Base-by-base conservation (phyloP, 495 filamentous ascomycete genomes). In the Penicillium riverlandense region DNA sequence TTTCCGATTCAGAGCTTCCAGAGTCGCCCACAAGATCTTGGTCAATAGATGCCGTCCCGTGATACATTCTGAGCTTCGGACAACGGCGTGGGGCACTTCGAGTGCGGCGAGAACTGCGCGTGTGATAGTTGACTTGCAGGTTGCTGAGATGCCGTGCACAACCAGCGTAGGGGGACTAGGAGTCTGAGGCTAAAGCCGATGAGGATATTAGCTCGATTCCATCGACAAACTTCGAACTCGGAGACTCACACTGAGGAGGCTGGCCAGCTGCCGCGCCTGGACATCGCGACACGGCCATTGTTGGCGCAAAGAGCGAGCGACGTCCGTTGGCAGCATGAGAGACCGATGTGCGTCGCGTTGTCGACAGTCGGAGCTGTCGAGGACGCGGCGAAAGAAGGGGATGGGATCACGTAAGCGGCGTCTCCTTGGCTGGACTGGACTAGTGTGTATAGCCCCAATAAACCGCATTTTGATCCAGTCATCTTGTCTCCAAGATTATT, bases 131-230 rank as follows among this genome's bases (percentile, higher is more conserved):
- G 77, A 86, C 66, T 96, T 97, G 48, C 92, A 94, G 0, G 91
- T 96, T n/a, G 89, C 82, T 49, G 88, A 82, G n/a, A 88, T 79
- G 13, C 92, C 92, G 54, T 97, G 79, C 37, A 92, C 62, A 6
- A 95, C 80, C 3, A 97, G 51, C 35, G 81, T 84, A 3, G 75
- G 47, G 7, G 76, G 74, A 37, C 65, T 74, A 41, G 69, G 65
- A 4, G 64, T 47, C 14, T 49, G 46, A 34, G 65, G 63, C 73
- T 76, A 45, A 47, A 11, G 9, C 31, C 15, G 32, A 49, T 45
- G 11, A 27, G 14, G 2, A 30, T 12, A 44, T 65, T 41, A 63
- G 57, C 38, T 43, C 41, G 30, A 13, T 13, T 37, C 37, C 14
- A 14, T 34, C 13, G 7, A 8, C 37, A 12, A 33, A 29, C 34